Evolutionary conservation across 768 basidiomycete genomes (phyloP).

Genomic region (Naganishia vaughanmartiniae): DNA sequence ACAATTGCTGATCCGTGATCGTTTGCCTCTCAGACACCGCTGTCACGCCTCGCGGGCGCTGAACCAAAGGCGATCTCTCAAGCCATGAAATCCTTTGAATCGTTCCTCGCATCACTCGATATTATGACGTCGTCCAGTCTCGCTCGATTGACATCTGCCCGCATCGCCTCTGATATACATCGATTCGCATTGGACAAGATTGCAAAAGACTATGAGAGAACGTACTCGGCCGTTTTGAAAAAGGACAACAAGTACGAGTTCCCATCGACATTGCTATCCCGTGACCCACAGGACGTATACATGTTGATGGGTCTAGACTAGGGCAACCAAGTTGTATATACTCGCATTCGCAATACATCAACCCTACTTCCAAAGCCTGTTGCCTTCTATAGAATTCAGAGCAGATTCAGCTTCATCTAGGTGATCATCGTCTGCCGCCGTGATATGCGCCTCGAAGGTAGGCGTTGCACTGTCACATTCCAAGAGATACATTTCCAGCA

Average conservation of each 20-base stretch:
- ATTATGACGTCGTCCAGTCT: conserved; percentile 74
- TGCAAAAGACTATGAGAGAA: conserved; percentile 64
- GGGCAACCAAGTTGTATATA: not conserved
- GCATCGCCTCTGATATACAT: conserved; percentile 69
- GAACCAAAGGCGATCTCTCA: conserved; percentile 64
- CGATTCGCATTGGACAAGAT: conserved; percentile 69
- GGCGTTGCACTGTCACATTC: conserved; percentile 15
- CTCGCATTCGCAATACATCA: not conserved
- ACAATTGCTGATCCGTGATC: not conserved
- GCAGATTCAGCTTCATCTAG: not conserved
- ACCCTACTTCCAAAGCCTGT: conserved; percentile 6
- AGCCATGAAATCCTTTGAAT: conserved; percentile 66
- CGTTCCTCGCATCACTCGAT: conserved; percentile 78
- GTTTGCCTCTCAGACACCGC: conserved; percentile 56
- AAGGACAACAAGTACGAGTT: conserved; percentile 84
- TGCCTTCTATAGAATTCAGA: not conserved
- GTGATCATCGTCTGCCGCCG: not conserved
- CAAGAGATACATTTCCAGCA: conserved; percentile 13
- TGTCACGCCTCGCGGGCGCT: conserved; percentile 70
- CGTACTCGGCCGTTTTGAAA: conserved; percentile 74
- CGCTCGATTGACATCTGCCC: conserved; percentile 66
- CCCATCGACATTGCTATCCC: conserved; percentile 76
- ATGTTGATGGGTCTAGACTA: conserved; percentile 30
- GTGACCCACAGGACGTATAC: conserved; percentile 51
- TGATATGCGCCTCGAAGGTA: conserved; percentile 2